Evolutionary conservation across 139 green algal genomes (phyloP).

Genomic region (Chlorella sorokiniana): DNA sequence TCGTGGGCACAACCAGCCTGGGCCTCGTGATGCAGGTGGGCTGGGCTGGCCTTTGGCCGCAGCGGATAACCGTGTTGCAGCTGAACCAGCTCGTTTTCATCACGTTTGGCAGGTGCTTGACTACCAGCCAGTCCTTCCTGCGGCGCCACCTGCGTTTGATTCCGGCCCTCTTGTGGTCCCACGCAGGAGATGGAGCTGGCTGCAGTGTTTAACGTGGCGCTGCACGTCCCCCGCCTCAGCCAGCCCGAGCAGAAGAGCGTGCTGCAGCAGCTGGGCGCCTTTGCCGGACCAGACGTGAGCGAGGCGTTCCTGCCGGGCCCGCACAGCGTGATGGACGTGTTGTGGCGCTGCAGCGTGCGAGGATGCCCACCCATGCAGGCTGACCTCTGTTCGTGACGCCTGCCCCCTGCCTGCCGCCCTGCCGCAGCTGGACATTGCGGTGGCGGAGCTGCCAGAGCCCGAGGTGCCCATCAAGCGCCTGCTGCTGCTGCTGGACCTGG

Average conservation of each 20-base stretch:
- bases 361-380: background rate
- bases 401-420: background rate
- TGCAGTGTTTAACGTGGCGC: constrained; percentile 87
- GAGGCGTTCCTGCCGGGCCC: no score
- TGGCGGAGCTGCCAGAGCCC: constrained; percentile 41
- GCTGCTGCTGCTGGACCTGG: constrained; percentile 96
- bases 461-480: constrained; percentile 94
- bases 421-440: constrained; percentile 42
- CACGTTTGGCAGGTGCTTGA: background rate
- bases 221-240: constrained; percentile 84
- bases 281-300: constrained; percentile 50
- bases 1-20: constrained; percentile 81
- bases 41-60: background rate
- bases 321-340: background rate
- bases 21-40: constrained; percentile 43
- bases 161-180: no score
- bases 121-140: background rate
- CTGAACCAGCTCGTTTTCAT: background rate
- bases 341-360: background rate
- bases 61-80: background rate
- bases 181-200: constrained; percentile 77
- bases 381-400: background rate
- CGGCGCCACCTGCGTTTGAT: no score
- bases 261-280: constrained; percentile 68
- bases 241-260: constrained; percentile 77